Evolutionary conservation across 148 eudicot species (phyloP).

Genomic region (Simmondsia chinensis): DNA sequence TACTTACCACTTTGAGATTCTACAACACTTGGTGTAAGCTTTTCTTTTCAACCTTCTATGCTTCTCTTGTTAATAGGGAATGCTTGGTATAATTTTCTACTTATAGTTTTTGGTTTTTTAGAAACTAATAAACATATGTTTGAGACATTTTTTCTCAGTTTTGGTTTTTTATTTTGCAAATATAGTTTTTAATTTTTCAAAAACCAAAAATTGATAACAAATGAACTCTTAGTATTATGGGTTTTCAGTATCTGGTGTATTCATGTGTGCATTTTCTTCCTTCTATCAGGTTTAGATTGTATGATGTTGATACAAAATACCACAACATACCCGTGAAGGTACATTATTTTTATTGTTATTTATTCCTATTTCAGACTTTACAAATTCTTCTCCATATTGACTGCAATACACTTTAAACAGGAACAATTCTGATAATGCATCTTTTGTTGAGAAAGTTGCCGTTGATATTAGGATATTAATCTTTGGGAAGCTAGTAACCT

Average conservation of each 20-base stretch:
- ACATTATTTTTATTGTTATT: constrained; percentile 1
- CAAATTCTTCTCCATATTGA: no score
- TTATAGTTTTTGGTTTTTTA: no score
- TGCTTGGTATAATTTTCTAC: no score
- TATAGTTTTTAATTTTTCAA: not conserved
- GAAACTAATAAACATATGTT: no score
- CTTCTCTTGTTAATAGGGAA: not conserved
- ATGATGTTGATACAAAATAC: constrained; percentile 74
- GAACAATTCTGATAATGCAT: no score
- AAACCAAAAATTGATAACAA: not conserved
- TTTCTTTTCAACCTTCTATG: not conserved
- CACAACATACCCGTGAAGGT: constrained; percentile 79
- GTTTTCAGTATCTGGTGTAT: constrained; percentile 5
- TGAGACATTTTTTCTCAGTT: no score
- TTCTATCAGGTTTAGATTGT: constrained; percentile 54
- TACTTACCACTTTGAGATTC: constrained; percentile 78
- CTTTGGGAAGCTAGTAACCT: no score
- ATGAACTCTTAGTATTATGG: not conserved
- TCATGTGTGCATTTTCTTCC: constrained; percentile 5
- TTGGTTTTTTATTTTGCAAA: no score
- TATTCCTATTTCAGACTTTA: not conserved
- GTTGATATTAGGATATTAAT: no score
- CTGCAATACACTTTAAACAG: no score
- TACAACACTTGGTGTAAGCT: constrained; percentile 69
- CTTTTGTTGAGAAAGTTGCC: no score